Conservation (phyloP, 1,139 yeast species). For the Taphrina pruni region DNA sequence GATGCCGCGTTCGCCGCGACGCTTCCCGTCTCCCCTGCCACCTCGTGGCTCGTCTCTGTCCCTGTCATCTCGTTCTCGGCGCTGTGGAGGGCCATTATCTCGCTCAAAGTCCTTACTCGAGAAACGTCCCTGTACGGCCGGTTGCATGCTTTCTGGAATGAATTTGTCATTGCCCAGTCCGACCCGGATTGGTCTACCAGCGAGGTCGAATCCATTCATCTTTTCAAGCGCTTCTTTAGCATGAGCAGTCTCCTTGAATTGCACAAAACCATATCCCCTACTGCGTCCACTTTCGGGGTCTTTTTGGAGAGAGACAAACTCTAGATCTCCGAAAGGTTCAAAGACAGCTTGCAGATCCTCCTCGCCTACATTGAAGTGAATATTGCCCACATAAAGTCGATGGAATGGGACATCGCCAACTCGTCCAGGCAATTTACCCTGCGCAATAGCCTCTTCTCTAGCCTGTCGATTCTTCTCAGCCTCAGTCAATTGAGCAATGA, state of each 20-base stretch:
- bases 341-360: slow-evolving; percentile 51
- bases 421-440: slow-evolving; percentile 24
- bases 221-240: slow-evolving; percentile 51
- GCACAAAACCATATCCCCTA: slow-evolving; percentile 52
- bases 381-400: slow-evolving; percentile 52
- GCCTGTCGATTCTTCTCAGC: slow-evolving; percentile 53
- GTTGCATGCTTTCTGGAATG: slow-evolving; percentile 42
- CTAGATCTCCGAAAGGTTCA: slow-evolving; percentile 52
- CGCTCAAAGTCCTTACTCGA: slow-evolving; percentile 34
- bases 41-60: slow-evolving; percentile 40
- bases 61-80: slow-evolving; percentile 29
- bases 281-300: slow-evolving; percentile 52
- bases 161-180: slow-evolving; percentile 51
- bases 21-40: slow-evolving; percentile 16
- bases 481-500: slow-evolving; percentile 53
- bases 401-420: slow-evolving; percentile 47
- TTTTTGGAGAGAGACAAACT: slow-evolving; percentile 50
- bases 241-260: slow-evolving; percentile 48
- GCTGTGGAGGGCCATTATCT: slow-evolving; percentile 28
- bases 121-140: slow-evolving; percentile 31
- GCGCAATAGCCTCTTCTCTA: slow-evolving; percentile 43
- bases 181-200: slow-evolving; percentile 51
- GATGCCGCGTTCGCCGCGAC: slow-evolving; percentile 40
- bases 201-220: slow-evolving; percentile 52
- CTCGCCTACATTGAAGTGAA: slow-evolving; percentile 51